A percentile compares a stretch with the other conserved stretches of the same genome.
Evolutionary conservation across 1,284 basidiomycete genomes (phyloP).

Genomic region (Phylloporus gajari): DNA sequence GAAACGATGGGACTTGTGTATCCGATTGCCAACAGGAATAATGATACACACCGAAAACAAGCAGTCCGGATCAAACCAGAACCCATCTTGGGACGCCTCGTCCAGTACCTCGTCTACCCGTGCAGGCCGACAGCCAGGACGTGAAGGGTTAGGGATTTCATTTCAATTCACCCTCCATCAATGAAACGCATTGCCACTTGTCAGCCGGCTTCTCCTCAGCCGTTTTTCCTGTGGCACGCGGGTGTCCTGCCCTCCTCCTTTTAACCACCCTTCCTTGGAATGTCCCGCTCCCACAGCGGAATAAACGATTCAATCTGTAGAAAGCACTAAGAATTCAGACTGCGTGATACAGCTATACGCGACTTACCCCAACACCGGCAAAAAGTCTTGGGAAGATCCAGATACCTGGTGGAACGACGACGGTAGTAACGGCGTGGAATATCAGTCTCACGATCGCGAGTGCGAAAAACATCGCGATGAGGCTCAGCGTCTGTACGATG

Average conservation of each 20-base stretch:
- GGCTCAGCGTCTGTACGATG: conserved; percentile 89
- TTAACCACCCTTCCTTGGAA: conserved; percentile 86
- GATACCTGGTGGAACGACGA: conserved; percentile 90
- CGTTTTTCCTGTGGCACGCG: no score
- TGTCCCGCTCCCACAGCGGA: conserved; percentile 96
- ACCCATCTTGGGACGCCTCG: conserved; percentile 45
- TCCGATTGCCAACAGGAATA: conserved; percentile 26
- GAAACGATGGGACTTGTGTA: not conserved
- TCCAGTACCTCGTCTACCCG: conserved; percentile 69
- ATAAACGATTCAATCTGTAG: conserved; percentile 95
- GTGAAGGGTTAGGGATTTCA: conserved; percentile 58
- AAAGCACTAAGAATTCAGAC: conserved; percentile 1
- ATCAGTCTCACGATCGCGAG: conserved; percentile 93
- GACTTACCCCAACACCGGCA: conserved; percentile 95
- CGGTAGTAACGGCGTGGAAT: conserved; percentile 92
- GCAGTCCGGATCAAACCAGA: not conserved
- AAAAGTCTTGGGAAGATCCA: conserved; percentile 99
- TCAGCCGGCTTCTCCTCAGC: conserved; percentile 45
- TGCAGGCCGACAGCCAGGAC: conserved; percentile 68
- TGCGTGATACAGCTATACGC: conserved; percentile 16
- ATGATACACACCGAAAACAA: conserved; percentile 13
- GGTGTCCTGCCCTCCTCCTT: conserved; percentile 81
- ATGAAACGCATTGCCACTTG: conserved; percentile 59
- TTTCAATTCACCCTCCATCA: conserved; percentile 65
- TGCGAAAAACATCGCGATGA: conserved; percentile 92